phyloP scores from a whole-genome alignment of 805 yeast genomes.

The Allodekkera sacchari region DNA sequence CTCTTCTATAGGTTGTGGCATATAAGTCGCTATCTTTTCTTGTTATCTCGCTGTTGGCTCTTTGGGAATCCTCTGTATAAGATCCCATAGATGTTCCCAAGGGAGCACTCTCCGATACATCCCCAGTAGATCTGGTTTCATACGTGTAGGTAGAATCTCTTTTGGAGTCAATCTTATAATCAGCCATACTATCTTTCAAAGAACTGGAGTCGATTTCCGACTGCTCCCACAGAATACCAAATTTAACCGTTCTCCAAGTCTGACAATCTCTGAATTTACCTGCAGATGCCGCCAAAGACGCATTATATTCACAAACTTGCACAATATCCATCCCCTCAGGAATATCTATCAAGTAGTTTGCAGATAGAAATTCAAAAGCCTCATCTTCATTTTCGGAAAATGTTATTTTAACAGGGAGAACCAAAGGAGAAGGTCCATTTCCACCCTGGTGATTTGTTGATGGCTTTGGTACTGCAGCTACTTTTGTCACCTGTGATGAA shows the following conservation, averaged over 20 bases:
- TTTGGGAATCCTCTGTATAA: conserved; percentile 7
- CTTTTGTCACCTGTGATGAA: neutral
- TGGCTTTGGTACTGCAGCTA: no score
- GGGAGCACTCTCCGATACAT: conserved; percentile 13
- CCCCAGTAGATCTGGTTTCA: conserved; percentile 15
- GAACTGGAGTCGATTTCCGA: conserved; percentile 14
- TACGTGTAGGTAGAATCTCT: conserved; percentile 7
- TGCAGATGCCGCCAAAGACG: conserved; percentile 45
- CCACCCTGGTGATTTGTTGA: neutral
- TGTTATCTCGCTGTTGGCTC: no score
- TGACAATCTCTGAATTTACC: conserved; percentile 48
- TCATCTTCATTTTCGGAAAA: conserved; percentile 33
- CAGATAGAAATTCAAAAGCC: conserved; percentile 40
- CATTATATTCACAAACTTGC: conserved; percentile 51
- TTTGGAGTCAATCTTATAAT: conserved; percentile 1
- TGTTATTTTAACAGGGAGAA: conserved; percentile 35
- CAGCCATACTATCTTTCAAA: conserved; percentile 5
- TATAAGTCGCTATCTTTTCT: no score
- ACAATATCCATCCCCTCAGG: conserved; percentile 41
- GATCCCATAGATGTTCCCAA: conserved; percentile 17
- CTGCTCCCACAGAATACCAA: conserved; percentile 32
- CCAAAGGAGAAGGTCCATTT: conserved; percentile 20
- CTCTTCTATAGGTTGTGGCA: no score
- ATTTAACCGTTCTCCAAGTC: conserved; percentile 52
- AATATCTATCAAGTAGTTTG: conserved; percentile 37